Evolutionary conservation across 139 green algal species (phyloP).

Genomic region (Tetraselmis chui): DNA sequence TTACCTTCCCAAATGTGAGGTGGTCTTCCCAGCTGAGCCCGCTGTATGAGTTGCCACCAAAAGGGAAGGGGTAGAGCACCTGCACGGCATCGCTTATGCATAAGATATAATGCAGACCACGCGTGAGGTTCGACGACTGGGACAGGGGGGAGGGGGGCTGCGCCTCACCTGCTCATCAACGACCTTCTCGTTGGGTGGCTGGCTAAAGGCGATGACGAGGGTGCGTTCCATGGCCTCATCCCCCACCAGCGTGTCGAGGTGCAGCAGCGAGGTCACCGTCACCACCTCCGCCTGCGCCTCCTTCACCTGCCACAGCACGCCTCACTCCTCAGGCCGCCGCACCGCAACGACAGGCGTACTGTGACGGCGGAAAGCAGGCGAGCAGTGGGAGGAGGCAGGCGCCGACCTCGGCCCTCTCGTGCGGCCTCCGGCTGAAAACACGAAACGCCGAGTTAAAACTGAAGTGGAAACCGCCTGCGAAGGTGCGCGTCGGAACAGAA

Average conservation of each 20-base stretch:
- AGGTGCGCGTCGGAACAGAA: neutral
- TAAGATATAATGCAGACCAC: neutral
- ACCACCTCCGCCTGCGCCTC: neutral
- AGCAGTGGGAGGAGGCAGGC: too few species aligned
- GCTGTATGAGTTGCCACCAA: neutral
- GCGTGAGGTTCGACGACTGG: neutral
- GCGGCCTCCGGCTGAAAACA: neutral
- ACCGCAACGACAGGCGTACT: neutral
- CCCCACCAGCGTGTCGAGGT: neutral
- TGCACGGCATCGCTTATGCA: neutral
- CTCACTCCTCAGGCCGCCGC: neutral
- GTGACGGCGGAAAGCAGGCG: too few species aligned
- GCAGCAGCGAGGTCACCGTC: neutral
- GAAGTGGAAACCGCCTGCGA: neutral
- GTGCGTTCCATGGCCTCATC: neutral
- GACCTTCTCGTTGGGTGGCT: neutral
- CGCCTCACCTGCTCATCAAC: neutral
- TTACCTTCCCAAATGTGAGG: neutral
- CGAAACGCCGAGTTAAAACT: neutral
- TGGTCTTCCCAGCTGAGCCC: neutral
- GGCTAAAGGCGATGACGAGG: neutral
- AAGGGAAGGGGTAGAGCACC: neutral
- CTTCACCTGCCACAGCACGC: neutral
- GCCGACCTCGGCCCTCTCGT: too few species aligned
- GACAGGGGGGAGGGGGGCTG: neutral